Evolutionary conservation across 495 filamentous ascomycete genomes (phyloP).

Genomic region (Penicillium soppii): DNA sequence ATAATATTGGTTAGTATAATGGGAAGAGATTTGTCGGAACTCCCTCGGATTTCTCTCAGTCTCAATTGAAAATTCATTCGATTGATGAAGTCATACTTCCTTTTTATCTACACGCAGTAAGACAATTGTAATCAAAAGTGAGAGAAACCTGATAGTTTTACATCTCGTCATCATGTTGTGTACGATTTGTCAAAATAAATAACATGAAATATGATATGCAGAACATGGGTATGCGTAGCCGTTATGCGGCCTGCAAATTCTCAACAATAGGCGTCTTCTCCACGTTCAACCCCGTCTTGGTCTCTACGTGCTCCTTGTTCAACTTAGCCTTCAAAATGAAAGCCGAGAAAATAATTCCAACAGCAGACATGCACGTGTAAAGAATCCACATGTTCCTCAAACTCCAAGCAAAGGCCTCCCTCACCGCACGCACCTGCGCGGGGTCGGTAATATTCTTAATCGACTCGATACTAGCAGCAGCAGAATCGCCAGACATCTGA

Average conservation of each 20-base stretch:
- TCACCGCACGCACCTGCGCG: conserved; percentile 44
- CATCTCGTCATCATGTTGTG: not conserved
- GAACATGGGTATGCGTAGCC: not conserved
- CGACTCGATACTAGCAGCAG: conserved; percentile 51
- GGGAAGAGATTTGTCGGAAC: no score
- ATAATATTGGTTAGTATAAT: not conserved
- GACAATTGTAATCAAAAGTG: no score
- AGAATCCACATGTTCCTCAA: conserved; percentile 62
- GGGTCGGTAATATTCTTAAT: conserved; percentile 45
- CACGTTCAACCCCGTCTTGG: conserved; percentile 43
- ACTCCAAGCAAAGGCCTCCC: conserved; percentile 58
- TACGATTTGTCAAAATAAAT: not conserved
- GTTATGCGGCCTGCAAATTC: conserved; percentile 1
- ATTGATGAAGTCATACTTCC: not conserved
- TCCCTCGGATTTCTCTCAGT: no score
- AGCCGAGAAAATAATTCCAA: conserved; percentile 48
- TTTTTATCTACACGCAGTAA: no score
- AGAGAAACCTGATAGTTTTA: no score
- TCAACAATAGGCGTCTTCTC: conserved; percentile 18
- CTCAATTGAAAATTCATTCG: no score
- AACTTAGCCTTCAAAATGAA: conserved; percentile 55
- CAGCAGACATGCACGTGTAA: conserved; percentile 52
- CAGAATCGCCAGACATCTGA: conserved; percentile 46
- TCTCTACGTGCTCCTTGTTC: conserved; percentile 62
- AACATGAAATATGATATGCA: not conserved